Evolutionary conservation across 2,329 filamentous ascomycete species (phyloP).

Genomic region (Fusarium zealandicum): DNA sequence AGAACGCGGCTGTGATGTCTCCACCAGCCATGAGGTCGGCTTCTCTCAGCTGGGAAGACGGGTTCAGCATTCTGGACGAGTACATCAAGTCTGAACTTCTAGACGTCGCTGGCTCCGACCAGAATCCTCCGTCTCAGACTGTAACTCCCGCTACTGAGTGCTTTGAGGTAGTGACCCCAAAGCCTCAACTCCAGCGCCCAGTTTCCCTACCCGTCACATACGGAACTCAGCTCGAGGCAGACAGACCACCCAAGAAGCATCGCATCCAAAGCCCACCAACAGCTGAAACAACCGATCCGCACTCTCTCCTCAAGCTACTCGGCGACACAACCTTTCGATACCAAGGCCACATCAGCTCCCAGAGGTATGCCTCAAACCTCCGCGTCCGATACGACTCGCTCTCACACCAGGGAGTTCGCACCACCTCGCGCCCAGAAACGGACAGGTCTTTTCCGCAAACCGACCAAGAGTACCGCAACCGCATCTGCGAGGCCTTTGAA

Average conservation of each 20-base stretch:
- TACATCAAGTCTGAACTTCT: not conserved
- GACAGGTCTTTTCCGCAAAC: constrained; percentile 23
- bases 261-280: not conserved
- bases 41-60: not conserved
- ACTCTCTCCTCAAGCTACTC: constrained; percentile 4
- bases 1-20: not conserved
- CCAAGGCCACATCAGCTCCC: constrained; percentile 11
- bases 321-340: constrained; percentile 11
- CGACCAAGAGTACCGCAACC: not conserved
- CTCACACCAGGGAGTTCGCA: not conserved
- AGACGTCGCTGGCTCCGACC: not conserved
- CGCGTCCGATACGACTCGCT: constrained; percentile 12
- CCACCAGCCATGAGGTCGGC: not conserved
- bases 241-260: not conserved
- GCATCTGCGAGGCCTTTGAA: constrained; percentile 26
- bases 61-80: not conserved
- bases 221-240: not conserved
- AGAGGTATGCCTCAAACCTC: not conserved
- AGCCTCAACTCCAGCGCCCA: not conserved
- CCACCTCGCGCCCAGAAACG: not conserved
- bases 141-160: not conserved
- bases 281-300: not conserved
- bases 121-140: not conserved
- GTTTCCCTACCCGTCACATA: not conserved
- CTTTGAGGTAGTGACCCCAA: not conserved